Base-by-base conservation (phyloP, 1,284 basidiomycete species). In the Melampsora americana region DNA sequence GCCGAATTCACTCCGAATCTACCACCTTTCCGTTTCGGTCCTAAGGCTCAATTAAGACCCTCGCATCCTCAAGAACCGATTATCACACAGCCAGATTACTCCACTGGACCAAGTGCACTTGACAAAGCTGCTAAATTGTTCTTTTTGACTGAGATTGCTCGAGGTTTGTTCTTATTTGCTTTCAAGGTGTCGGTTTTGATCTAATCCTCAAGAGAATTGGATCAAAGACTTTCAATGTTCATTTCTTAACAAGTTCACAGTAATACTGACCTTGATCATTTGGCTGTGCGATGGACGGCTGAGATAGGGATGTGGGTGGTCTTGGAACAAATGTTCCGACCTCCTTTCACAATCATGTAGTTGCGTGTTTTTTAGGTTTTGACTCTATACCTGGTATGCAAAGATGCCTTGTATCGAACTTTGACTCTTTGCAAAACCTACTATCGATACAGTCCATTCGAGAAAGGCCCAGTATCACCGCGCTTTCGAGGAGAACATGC, bases 401-500 rank as follows among this genome's bases (percentile, higher is more conserved):
- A 35, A 35, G 16, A 61, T 60, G n/a, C n/a, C 59, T 39, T 26
- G n/a, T 48, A 53, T 11, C 28, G 18, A 60, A 62, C 65, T 71
- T 66, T 75, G 70, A 6, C 61, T 75, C 39, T 30, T 35, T 48
- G 32, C 26, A 39, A n/a, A 42, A 32, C 2, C 5, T 50, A 30
- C 1, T 30, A 23, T 28, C 82, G 32, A 82, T 92, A 90, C 93
- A 18, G 97, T 95, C 82, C 79, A 77, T 80, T 48, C 61, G 96
- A 99, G 85, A 99, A 99, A 85, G 96, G 96, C 26, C 96, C 96
- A 53, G 85, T 99, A 75, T 96, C 93, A 56, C 95, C 96, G 60
- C 92, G 96, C 79, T 99, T 99, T 88, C 90, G 96, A 83, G 96
- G 96, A 77, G 96, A 99, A 85, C 96, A 99, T 84, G 96, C 96